Base-by-base conservation (phyloP, 345 rosid genomes). In the Turritis glabra region DNA sequence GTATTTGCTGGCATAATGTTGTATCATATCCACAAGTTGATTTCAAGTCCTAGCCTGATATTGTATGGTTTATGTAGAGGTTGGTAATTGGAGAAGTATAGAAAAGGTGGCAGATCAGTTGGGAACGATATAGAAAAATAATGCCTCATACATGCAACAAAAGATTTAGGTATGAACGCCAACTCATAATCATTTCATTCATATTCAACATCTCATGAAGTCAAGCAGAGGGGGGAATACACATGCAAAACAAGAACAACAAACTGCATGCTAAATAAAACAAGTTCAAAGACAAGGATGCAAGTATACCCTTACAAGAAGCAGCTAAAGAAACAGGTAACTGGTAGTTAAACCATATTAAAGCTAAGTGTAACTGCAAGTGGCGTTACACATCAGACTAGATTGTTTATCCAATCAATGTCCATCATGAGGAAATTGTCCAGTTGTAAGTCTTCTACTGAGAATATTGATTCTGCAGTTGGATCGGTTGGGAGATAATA, bases 391-490 rank as follows among this genome's bases (percentile, higher is more conserved):
- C 76, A 57, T 77, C 77, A 79, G 15, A 67, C 54, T 30, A 76
- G 73, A 56, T 72, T 75, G 77, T 78, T 80, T 41, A 79, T 26
- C 80, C 84, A 82, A 59, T 79, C 82, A 25, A 69, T 60, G 74
- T 74, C 81, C 74, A 79, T 71, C 82, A 76, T 72, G 70, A 79
- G 82, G 70, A 82, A 76, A 76, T 46, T 75, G 58, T 82, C 85
- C 43, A 82, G 73, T 44, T 76, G 29, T 57, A 82, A 51, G 64
- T 76, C 81, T 64, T 79, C 80, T 63, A 76, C 55, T 11, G 74
- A 64, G 38, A 60, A 67, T 30, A 41, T 58, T 37, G 80, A 48
- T 62, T 69, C 78, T 27, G 13, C 51, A 15, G 57, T 47, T 46
- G 58, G 18, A 12, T 26, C 11, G 11, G 55, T 44, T 69, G 79